Base-by-base conservation (phyloP, 2,329 filamentous ascomycete genomes). In the Arthrobotrys sphaeroides region DNA sequence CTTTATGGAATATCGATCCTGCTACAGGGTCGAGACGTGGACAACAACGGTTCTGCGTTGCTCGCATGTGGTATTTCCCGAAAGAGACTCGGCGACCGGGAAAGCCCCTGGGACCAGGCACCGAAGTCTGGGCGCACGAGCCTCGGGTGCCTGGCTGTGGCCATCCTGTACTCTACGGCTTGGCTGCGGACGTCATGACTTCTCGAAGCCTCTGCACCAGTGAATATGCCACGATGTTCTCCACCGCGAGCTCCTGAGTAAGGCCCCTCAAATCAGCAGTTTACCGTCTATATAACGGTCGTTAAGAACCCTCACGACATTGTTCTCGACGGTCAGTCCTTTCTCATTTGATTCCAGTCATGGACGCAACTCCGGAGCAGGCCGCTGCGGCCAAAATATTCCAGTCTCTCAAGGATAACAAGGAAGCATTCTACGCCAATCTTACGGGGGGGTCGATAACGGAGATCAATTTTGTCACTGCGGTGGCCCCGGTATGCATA, bases 351-450 rank as follows among this genome's bases (percentile, higher is more conserved):
- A 16, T 18, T 31, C 33, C 1, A 53, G 13, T 16, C 33, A 73
- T 73, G 64, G 70, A 74, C 12, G 36, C 45, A 45, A 62, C 70
- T 20, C 45, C 70, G 28, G 70, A 74, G 55, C 62, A 76, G 73
- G 64, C 61, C 49, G 73, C 73, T 1, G 73, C 73, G 33, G 73
- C 73, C 64, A 70, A 76, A 43, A 76, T 77, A 55, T 77, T 31
- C 38, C 61, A 73, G 67, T 67, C 77, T 83, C 97, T 97, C 85
- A 99, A 97, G 84, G 88, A 91, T 80, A 87, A 91, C 79, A 99
- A 99, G 85, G 94, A 96, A 85, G 93, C 93, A 81, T 97, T 97
- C 82, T 95, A 99, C 81, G 97, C 94, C 65, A 92, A 93, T 82
- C 88, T 97, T 28, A 90, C 90, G 5, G 95, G 95, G 42, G 93